A percentile compares a stretch with the other conserved stretches of the same genome.
Evolutionary conservation across 768 basidiomycete genomes (phyloP).

Genomic region (Cubamyces lactineus): DNA sequence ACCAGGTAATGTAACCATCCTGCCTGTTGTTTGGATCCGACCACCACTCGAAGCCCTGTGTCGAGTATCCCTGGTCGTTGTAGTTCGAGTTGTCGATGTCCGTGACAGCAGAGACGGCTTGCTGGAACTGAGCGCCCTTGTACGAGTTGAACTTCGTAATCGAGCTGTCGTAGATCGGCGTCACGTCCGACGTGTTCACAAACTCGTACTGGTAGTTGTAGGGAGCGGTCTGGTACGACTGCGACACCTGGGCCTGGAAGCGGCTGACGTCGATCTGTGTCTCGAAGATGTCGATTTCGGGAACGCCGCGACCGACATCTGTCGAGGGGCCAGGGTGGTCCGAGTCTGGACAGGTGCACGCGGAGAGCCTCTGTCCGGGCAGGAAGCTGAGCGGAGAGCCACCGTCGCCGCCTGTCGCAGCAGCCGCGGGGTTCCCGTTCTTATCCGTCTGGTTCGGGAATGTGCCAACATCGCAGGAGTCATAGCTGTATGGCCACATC

Average conservation of each 20-base stretch:
- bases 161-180: slow-evolving; percentile 53
- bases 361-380: slow-evolving; percentile 84
- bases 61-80: slow-evolving; percentile 52
- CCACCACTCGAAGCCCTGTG: slow-evolving; percentile 83
- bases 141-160: slow-evolving; percentile 67
- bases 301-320: slow-evolving; percentile 70
- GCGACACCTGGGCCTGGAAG: slow-evolving; percentile 70
- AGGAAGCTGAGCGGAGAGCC: slow-evolving; percentile 70
- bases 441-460: slow-evolving; percentile 75
- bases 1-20: slow-evolving; percentile 88
- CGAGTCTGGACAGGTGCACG: slow-evolving; percentile 84
- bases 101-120: slow-evolving; percentile 71
- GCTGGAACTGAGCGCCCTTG: slow-evolving; percentile 71
- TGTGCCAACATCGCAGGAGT: slow-evolving; percentile 84
- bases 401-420: slow-evolving; percentile 52
- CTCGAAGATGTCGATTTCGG: slow-evolving; percentile 94
- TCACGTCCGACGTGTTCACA: slow-evolving; percentile 53
- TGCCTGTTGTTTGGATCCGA: slow-evolving; percentile 65
- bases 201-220: slow-evolving; percentile 73
- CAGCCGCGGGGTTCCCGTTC: slow-evolving; percentile 60
- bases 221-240: slow-evolving; percentile 80
- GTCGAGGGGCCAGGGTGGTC: slow-evolving; percentile 88
- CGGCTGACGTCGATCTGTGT: slow-evolving; percentile 63
- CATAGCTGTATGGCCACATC: slow-evolving; percentile 83
- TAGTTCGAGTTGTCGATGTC: slow-evolving; percentile 60